These are phyloP conservation scores for Ogataea ganodermae DNA, from an alignment of 805 yeast species.

Conservation along the genomic window DNA sequence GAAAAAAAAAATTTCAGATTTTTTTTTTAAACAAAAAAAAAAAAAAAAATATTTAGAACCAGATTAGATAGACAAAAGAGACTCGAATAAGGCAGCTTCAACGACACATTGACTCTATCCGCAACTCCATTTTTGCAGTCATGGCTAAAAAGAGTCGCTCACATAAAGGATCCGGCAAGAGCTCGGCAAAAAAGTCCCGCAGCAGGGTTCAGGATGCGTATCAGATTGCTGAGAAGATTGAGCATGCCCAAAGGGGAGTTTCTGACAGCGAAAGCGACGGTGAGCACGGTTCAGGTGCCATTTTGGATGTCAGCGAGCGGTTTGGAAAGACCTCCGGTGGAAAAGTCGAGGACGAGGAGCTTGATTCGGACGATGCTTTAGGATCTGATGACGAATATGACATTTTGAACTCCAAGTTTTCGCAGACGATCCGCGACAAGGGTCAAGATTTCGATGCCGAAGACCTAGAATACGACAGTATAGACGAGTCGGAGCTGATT, in stretches of 20 bases:
- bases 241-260: constrained; percentile 16
- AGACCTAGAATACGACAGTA: constrained; percentile 67
- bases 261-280: constrained; percentile 14
- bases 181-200: constrained; percentile 5
- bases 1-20: constrained; percentile 5
- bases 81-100: too few relatives aligned
- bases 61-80: constrained; percentile 2
- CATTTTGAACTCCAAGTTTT: constrained; percentile 61
- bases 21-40: not conserved
- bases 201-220: constrained; percentile 30
- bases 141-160: constrained; percentile 3
- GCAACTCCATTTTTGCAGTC: not conserved
- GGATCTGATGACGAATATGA: constrained; percentile 78
- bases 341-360: constrained; percentile 41
- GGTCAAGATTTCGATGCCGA: constrained; percentile 47
- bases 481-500: constrained; percentile 74
- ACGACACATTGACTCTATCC: not conserved
- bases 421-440: constrained; percentile 67
- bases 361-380: constrained; percentile 78
- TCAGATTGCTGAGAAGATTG: constrained; percentile 30
- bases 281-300: constrained; percentile 22
- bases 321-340: constrained; percentile 30
- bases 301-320: constrained; percentile 38
- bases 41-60: not conserved
- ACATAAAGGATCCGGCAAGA: not conserved